Base-by-base conservation (phyloP, 1,284 basidiomycete genomes). In the Moesziomyces sp. region DNA sequence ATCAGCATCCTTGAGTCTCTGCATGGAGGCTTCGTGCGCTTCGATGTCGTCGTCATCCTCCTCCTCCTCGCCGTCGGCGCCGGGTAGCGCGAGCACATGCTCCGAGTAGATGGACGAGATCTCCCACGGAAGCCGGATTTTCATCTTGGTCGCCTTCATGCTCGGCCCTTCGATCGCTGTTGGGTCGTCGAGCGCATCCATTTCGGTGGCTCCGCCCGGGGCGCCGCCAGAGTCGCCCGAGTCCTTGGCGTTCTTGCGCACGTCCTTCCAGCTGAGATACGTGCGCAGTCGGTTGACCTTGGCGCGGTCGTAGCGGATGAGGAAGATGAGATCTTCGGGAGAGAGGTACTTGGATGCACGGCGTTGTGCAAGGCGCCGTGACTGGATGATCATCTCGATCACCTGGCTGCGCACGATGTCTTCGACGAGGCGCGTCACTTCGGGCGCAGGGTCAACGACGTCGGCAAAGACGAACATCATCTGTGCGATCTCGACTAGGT, bases 391-490 rank as follows among this genome's bases (percentile, higher is more conserved):
- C 72, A 98, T 90, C 84, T 98, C 94, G 62, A 95, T 92, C 52
- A 97, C 89, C 77, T 98, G 94, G 63, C 91, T 89, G 35, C 93
- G 89, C n/a, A 97, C 92, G 61, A 97, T 94, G 84, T 99, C 94
- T 85, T 98, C 94, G 11, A 99, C 92, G 28, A 96, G 88, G 76
- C 92, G 92, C 6, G 95, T 91, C 0, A 95, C 95, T 58, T 94
- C 93, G 8, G 89, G 87, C 57, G 91, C 89, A 0, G 94, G 93
- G 66, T 97, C 93, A 80, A 93, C 92, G 0, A 97, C 92, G 85
- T 96, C 94, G 5, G 93, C 94, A 84, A 97, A 97, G 46, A 98
- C 95, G 81, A 96, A 97, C 91, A 97, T 94, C 91, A 92, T 93
- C 83, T 92, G 92, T 3, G 91, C 89, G 30, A 94, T 93, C 84